Percentiles rank a stretch among this genome's conserved stretches.
phyloP scores from a whole-genome alignment of 2,329 filamentous ascomycete genomes.

The Colletotrichum plurivorum region DNA sequence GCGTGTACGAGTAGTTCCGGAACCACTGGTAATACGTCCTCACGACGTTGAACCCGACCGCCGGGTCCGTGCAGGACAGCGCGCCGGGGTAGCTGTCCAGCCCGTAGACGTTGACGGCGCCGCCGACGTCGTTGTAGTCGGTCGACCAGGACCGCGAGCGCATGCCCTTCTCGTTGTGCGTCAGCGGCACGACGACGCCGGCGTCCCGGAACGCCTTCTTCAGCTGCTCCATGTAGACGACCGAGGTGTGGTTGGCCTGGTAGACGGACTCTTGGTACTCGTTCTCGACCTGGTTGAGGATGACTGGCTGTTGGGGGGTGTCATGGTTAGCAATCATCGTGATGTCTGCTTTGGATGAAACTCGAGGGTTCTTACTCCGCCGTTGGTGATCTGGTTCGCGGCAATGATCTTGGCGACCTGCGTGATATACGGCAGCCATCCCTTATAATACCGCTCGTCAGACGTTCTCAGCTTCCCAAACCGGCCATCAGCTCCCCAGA shows the following conservation, averaged over 20 bases:
- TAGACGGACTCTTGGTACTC: conserved; percentile 75
- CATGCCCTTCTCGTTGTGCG: conserved; percentile 77
- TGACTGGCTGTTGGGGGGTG: conserved; percentile 74
- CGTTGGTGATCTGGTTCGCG: conserved; percentile 84
- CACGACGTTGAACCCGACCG: conserved; percentile 49
- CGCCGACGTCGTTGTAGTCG: conserved; percentile 69
- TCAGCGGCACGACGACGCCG: conserved; percentile 81
- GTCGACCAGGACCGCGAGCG: conserved; percentile 63
- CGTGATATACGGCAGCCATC: conserved; percentile 58
- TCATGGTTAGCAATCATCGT: conserved; percentile 59
- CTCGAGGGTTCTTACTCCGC: conserved; percentile 63
- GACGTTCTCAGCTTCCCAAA: conserved; percentile 56
- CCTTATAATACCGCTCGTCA: conserved; percentile 56
- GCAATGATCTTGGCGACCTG: conserved; percentile 76
- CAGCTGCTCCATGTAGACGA: conserved; percentile 56
- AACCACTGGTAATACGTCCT: conserved; percentile 71
- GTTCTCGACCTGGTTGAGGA: conserved; percentile 86
- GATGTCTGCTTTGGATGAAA: conserved; percentile 57
- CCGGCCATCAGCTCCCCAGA: conserved; percentile 45
- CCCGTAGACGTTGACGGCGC: conserved; percentile 59
- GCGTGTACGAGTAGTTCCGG: conserved; percentile 66
- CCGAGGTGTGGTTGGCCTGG: conserved; percentile 58
- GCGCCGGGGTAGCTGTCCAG: conserved; percentile 76
- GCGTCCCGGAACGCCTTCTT: conserved; percentile 76
- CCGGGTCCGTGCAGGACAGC: conserved; percentile 72